phyloP scores from a whole-genome alignment of 495 filamentous ascomycete genomes.

The Penicillium paradoxum region DNA sequence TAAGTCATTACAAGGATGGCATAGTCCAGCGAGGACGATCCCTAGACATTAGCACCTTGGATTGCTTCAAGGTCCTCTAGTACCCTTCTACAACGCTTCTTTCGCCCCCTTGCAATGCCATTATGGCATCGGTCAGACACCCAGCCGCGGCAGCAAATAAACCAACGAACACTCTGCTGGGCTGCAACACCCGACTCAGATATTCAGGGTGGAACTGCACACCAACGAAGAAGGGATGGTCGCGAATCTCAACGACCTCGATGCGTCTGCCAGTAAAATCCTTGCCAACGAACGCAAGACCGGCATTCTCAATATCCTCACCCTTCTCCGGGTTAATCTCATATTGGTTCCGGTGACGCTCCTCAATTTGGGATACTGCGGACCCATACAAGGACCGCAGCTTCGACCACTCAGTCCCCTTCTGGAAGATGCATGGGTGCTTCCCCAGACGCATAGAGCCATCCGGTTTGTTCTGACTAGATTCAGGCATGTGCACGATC shows the following conservation, averaged over 20 bases:
- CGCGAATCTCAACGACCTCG: constrained; percentile 79
- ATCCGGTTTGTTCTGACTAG: constrained; percentile 60
- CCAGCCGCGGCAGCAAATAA: constrained; percentile 72
- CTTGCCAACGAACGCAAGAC: constrained; percentile 39
- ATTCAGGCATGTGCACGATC: constrained; percentile 85
- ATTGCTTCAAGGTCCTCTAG: too few species aligned
- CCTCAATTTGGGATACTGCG: not conserved
- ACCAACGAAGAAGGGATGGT: constrained; percentile 83
- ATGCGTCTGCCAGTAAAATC: constrained; percentile 74
- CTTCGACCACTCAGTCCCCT: constrained; percentile 67
- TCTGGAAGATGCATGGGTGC: constrained; percentile 65
- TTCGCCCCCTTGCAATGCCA: not conserved
- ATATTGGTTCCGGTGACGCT: not conserved
- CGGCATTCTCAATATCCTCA: not conserved
- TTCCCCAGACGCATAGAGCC: constrained; percentile 85
- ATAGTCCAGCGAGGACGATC: not conserved
- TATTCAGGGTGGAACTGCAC: constrained; percentile 86
- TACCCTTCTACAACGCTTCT: not conserved
- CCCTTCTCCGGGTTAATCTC: not conserved
- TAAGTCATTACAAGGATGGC: not conserved
- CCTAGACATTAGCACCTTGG: not conserved
- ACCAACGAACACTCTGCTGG: constrained; percentile 70
- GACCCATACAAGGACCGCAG: constrained; percentile 64
- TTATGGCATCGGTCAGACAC: constrained; percentile 42
- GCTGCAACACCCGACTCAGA: constrained; percentile 59